A percentile compares a stretch with the other conserved stretches of the same genome.
These are phyloP conservation scores for Colletotrichum sp. DNA, from an alignment of 2,329 filamentous ascomycete species.

Conservation along the genomic window DNA sequence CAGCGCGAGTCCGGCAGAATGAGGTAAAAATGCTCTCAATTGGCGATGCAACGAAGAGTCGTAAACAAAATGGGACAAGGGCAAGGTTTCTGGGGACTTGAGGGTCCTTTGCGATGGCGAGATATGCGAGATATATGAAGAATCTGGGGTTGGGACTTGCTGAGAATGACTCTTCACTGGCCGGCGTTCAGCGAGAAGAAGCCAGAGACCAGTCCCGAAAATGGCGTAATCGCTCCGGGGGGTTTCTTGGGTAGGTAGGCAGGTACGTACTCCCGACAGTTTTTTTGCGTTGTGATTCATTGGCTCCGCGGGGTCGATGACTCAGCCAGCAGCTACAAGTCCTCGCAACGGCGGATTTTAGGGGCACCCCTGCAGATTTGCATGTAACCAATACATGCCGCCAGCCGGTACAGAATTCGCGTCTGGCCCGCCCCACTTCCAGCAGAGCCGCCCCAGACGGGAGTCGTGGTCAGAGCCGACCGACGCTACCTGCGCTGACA, in stretches of 20 bases:
- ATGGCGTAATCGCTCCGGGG: conserved; percentile 15
- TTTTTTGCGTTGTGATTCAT: background rate
- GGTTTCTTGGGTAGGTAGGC: background rate
- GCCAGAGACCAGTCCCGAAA: conserved; percentile 6
- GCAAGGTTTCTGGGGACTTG: background rate
- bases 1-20: background rate
- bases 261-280: background rate
- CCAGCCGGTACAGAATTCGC: background rate
- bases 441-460: background rate
- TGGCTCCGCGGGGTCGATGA: conserved; percentile 8
- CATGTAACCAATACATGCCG: background rate
- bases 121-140: conserved; percentile 11
- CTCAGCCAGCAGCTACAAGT: background rate
- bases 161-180: conserved; percentile 1
- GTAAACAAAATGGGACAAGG: background rate
- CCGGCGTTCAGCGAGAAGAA: background rate
- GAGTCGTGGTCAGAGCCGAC: background rate
- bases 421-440: background rate
- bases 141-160: background rate
- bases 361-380: background rate
- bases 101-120: background rate
- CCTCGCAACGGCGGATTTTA: background rate
- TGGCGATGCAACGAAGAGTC: background rate
- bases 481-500: background rate
- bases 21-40: background rate